Evolutionary conservation across 108 stramenopile genomes (phyloP).

Genomic region (Cyclotella atomus): DNA sequence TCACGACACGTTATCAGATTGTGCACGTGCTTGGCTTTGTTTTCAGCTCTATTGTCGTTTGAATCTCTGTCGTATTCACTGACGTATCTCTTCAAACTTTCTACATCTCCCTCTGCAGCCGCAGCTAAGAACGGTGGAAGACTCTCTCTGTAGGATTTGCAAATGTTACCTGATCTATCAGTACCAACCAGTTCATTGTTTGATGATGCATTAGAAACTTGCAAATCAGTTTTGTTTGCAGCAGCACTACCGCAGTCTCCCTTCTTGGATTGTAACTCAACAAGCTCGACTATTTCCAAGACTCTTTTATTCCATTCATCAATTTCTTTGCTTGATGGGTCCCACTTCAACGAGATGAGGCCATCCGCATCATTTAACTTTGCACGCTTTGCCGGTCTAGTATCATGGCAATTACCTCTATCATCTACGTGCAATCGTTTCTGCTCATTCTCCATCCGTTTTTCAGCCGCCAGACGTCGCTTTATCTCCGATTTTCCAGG

Average conservation of each 20-base stretch:
- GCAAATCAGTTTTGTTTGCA: not conserved
- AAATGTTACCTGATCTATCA: slow-evolving; percentile 59
- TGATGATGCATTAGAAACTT: too few species aligned
- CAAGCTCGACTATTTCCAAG: slow-evolving; percentile 52
- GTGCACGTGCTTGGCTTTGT: slow-evolving; percentile 12
- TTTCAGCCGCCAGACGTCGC: slow-evolving; percentile 32
- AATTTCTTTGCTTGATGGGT: slow-evolving; percentile 63
- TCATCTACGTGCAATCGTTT: not conserved
- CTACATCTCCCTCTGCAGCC: slow-evolving; percentile 70
- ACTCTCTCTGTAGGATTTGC: slow-evolving; percentile 64
- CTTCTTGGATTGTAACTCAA: slow-evolving; percentile 53
- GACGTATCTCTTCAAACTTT: slow-evolving; percentile 24
- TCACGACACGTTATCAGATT: slow-evolving; percentile 55
- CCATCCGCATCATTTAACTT: slow-evolving; percentile 10
- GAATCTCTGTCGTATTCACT: not conserved
- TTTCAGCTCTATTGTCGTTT: slow-evolving; percentile 14
- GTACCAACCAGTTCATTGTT: not conserved
- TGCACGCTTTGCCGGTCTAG: slow-evolving; percentile 17
- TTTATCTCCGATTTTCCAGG: slow-evolving; percentile 65
- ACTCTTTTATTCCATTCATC: slow-evolving; percentile 69
- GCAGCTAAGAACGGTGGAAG: slow-evolving; percentile 73
- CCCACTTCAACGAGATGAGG: slow-evolving; percentile 29
- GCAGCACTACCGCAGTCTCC: not conserved
- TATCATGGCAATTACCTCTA: not conserved
- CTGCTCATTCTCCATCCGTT: slow-evolving; percentile 39